These are phyloP conservation scores for Colletotrichum scovillei DNA, from an alignment of 2,329 filamentous ascomycete genomes.

Conservation along the genomic window DNA sequence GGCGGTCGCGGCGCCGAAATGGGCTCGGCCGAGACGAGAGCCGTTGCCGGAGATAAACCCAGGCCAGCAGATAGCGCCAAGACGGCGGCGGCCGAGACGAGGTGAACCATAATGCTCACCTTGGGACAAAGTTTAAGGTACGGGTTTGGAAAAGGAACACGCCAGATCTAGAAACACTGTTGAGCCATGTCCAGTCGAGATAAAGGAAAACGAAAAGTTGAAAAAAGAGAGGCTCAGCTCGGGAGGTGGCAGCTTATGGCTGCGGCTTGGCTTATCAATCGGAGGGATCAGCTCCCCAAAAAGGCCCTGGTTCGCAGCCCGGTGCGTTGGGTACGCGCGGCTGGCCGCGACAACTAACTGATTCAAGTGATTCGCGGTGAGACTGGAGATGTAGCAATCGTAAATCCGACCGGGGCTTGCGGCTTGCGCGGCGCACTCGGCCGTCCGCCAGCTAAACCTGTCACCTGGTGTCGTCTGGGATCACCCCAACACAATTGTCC, in stretches of 20 bases:
- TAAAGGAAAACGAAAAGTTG: too few relatives aligned
- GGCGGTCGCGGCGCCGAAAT: conserved; percentile 7
- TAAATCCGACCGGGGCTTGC: conserved; percentile 9
- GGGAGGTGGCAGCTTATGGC: not conserved
- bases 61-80: conserved; percentile 3
- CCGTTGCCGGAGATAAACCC: conserved; percentile 3
- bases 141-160: not conserved
- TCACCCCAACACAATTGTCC: not conserved
- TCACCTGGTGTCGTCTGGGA: conserved; percentile 16
- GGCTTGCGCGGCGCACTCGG: conserved; percentile 1
- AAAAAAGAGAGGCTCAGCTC: not conserved
- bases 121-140: not conserved
- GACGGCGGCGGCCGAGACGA: conserved; percentile 10
- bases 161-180: not conserved
- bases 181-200: not conserved
- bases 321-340: conserved; percentile 7
- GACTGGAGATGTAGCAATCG: conserved; percentile 27
- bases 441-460: not conserved
- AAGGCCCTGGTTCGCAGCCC: not conserved
- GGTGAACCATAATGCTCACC: not conserved
- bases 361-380: conserved; percentile 32
- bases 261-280: conserved; percentile 19
- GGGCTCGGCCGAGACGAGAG: conserved; percentile 10
- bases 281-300: not conserved
- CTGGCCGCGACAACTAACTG: conserved; percentile 14